A percentile compares a stretch with the other conserved stretches of the same genome.
Evolutionary conservation across 2,329 filamentous ascomycete species (phyloP).

Genomic region (Neonectria neomacrospora): DNA sequence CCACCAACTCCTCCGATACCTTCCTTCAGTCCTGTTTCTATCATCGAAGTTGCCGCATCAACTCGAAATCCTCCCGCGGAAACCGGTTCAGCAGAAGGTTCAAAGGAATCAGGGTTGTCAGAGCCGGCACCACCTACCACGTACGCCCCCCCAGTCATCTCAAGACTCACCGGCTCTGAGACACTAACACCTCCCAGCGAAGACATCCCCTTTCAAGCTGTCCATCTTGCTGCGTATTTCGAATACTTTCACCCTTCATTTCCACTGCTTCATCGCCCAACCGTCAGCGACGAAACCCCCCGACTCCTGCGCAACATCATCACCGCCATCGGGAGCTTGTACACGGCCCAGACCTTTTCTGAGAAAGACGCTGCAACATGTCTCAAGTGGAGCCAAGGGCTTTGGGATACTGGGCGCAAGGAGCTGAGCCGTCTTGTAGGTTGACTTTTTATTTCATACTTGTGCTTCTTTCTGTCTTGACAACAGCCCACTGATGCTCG

Average conservation of each 20-base stretch:
- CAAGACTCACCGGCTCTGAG: too few species aligned
- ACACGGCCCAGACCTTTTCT: slow-evolving; percentile 24
- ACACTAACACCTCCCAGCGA: not conserved
- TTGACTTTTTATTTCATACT: too few species aligned
- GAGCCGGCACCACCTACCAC: not conserved
- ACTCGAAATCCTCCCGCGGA: not conserved
- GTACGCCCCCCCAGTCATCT: not conserved
- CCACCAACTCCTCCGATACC: slow-evolving; percentile 3
- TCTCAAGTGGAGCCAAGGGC: slow-evolving; percentile 25
- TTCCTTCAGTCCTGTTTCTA: not conserved
- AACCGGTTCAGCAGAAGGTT: not conserved
- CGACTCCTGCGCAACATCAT: slow-evolving; percentile 29
- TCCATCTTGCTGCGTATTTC: slow-evolving; percentile 36
- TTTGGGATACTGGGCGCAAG: slow-evolving; percentile 33
- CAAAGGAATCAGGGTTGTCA: not conserved
- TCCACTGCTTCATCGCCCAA: slow-evolving; percentile 36
- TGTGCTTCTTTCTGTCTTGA: too few species aligned
- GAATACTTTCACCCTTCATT: slow-evolving; percentile 40
- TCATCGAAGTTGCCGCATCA: not conserved
- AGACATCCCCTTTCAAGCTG: not conserved
- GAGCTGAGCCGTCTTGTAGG: slow-evolving; percentile 23
- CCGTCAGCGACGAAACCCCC: slow-evolving; percentile 18
- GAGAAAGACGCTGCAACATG: slow-evolving; percentile 19
- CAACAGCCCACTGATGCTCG: not conserved
- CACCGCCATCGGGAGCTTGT: slow-evolving; percentile 35